Evolutionary conservation across 495 filamentous ascomycete species (phyloP), one percentile per base, ranked within the genome.

Genomic region (Penicillium arizonense): DNA sequence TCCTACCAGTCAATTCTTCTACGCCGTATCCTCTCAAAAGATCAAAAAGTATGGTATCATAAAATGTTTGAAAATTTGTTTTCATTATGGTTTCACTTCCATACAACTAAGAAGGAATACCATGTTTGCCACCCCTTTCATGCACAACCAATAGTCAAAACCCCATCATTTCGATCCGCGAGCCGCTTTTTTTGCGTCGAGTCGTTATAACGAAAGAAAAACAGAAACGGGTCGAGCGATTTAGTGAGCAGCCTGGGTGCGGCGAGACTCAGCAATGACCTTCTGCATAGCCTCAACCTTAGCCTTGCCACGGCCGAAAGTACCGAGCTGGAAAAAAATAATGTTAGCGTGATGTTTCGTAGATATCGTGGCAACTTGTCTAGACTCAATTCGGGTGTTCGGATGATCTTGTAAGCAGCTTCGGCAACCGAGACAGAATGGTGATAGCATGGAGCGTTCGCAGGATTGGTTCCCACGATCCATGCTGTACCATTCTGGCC

Each of bases 231-330:
- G 61, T 61, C 61, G 68, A 64, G 51, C 53, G 58, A 62, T 78
- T 84, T 89, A 91, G 83, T 92, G 89, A 77, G 77, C 32, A 42
- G 20, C 76, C 67, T 70, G 85, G 49, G 64, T 78, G 66, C 94
- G 83, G 69, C 94, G 89, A 62, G 90, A 86, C 83, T 98, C 94
- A 63, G 91, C 92, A 76, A 97, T 97, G 73, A 97, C 88, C 65
- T 88, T 85, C 78, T 90, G 87, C 79, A 98, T 89, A 80, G 96
- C 91, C 72, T 98, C 94, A 58, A 97, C 94, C 91, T 97, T 97
- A 69, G 82, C 82, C 93, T 98, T 98, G 62, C 92, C 94, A 69
- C 94, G 91, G 65, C 85, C 86, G 77, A 96, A 97, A 64, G 94
- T 97, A 67, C 94, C 94, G 80, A 98, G 92, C 83, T 89, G 46